These are phyloP conservation scores for Trichoderma erinaceum DNA, from an alignment of 495 filamentous ascomycete genomes.

Conservation along the genomic window DNA sequence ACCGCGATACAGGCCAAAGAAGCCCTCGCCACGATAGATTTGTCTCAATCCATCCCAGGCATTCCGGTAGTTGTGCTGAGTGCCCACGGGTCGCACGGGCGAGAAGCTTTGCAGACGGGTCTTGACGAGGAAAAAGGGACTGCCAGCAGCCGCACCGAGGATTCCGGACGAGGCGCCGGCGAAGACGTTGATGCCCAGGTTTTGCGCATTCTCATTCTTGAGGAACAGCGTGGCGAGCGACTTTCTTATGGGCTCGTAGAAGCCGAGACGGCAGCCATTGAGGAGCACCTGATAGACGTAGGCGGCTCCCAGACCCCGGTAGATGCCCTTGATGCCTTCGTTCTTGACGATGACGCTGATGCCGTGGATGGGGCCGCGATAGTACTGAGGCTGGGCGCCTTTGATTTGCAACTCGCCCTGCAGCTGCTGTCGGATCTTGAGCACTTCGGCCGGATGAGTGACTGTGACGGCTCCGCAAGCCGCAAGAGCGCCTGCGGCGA, in stretches of 20 bases:
- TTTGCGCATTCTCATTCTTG: slow-evolving; percentile 67
- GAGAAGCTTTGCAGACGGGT: slow-evolving; percentile 92
- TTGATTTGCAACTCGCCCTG: slow-evolving; percentile 93
- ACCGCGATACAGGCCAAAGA: slow-evolving; percentile 79
- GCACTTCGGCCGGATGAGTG: slow-evolving; percentile 96
- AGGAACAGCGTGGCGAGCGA: slow-evolving; percentile 58
- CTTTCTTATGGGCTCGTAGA: slow-evolving; percentile 90
- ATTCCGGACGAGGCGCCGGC: slow-evolving; percentile 82
- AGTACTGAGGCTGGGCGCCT: slow-evolving; percentile 73
- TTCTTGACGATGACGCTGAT: slow-evolving; percentile 86
- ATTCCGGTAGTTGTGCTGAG: slow-evolving; percentile 87
- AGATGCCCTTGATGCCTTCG: slow-evolving; percentile 79
- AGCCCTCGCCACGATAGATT: slow-evolving; percentile 72
- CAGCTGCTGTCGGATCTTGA: slow-evolving; percentile 92
- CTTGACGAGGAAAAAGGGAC: slow-evolving; percentile 98
- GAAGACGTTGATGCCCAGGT: slow-evolving; percentile 85
- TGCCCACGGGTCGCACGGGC: slow-evolving; percentile 90
- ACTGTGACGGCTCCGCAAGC: slow-evolving; percentile 96
- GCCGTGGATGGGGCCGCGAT: slow-evolving; percentile 88
- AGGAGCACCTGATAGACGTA: slow-evolving; percentile 97
- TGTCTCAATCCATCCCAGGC: slow-evolving; percentile 73
- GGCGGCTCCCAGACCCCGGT: slow-evolving; percentile 84
- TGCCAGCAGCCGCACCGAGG: slow-evolving; percentile 82
- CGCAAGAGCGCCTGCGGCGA: slow-evolving; percentile 92
- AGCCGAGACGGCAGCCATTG: slow-evolving; percentile 92